A percentile compares a stretch with the other conserved stretches of the same genome.
These are phyloP conservation scores for Suillus brevipes DNA, from an alignment of 768 basidiomycete species.

Conservation along the genomic window DNA sequence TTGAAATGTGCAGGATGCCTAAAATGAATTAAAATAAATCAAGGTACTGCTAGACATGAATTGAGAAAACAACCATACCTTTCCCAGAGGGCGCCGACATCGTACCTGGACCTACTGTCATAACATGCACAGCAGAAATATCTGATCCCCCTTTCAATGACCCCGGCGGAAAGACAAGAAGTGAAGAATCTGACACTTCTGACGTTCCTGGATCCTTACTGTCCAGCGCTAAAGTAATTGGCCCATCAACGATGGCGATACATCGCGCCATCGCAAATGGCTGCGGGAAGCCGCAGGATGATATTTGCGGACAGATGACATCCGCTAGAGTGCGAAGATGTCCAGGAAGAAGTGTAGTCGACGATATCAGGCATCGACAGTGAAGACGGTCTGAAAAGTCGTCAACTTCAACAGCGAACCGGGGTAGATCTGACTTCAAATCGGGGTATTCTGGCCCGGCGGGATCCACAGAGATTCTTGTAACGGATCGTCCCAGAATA, in stretches of 20 bases:
- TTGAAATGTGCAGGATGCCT: constrained; percentile 64
- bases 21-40: constrained; percentile 10
- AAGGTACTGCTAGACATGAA: constrained; percentile 2
- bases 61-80: constrained; percentile 47
- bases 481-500: constrained; percentile 55
- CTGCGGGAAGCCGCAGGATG: constrained; percentile 5
- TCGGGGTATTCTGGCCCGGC: constrained; percentile 22
- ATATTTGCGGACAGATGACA: constrained; percentile 13
- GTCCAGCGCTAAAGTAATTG: constrained; percentile 32
- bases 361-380: constrained; percentile 57
- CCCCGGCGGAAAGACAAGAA: constrained; percentile 76
- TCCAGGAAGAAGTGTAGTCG: constrained; percentile 36
- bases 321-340: constrained; percentile 26
- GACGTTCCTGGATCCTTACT: constrained; percentile 20
- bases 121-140: constrained; percentile 52
- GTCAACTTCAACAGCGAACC: constrained; percentile 52
- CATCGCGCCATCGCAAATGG: constrained; percentile 41
- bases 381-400: constrained; percentile 61
- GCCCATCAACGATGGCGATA: constrained; percentile 51
- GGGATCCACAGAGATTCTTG: constrained; percentile 32
- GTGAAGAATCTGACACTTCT: constrained; percentile 52
- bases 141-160: constrained; percentile 51
- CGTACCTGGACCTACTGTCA: constrained; percentile 72
- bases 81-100: constrained; percentile 73
- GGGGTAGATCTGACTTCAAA: constrained; percentile 8